Base-by-base conservation (phyloP, 2,329 filamentous ascomycete genomes). In the Colletotrichum neosansevieriae region DNA sequence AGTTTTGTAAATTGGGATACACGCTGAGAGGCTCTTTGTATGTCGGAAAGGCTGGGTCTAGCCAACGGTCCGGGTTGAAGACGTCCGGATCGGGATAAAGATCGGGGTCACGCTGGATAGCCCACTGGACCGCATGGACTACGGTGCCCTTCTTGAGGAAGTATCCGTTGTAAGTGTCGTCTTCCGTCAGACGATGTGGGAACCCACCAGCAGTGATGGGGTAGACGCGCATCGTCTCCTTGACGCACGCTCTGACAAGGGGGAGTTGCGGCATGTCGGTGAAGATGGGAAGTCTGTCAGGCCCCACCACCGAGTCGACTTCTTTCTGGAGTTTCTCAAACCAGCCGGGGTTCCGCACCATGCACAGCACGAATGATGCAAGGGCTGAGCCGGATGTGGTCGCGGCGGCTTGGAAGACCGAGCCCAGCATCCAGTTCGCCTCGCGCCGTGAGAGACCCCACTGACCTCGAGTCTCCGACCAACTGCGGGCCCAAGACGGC, bases 111-210 rank as follows among this genome's bases (percentile, higher is more conserved):
- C 82, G 82, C 9, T 82, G 81, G 62, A 85, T 83, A 56, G 77
- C 81, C 81, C 82, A 87, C 76, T 86, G 84, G 19, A 86, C 74
- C 1, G 86, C 83, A 58, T 87, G 81, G 19, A 87, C 81, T 0
- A 84, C 83, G 1, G 84, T 81, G 3, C 85, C 85, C 53, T 81
- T 82, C 0, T 82, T 81, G 34, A 87, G 83, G 72, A 83, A 82
- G 70, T 83, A 86, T 0, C 84, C 85, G 2, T 83, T 75, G 63
- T 86, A 87, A 24, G 84, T 79, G 67, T 87, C 84, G 61, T 86
- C 85, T 51, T 82, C 78, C 58, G 84, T 83, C 6, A 82, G 75
- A 0, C 83, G 82, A 67, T 87, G 85, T 0, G 85, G 84, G 6
- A 88, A 85, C 4, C 82, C 82, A 76, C 70, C 12, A 3, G 56